Percentiles rank a stretch among this genome's conserved stretches.
phyloP scores from a whole-genome alignment of 345 rosid genomes.

The Dipteronia sinensis region DNA sequence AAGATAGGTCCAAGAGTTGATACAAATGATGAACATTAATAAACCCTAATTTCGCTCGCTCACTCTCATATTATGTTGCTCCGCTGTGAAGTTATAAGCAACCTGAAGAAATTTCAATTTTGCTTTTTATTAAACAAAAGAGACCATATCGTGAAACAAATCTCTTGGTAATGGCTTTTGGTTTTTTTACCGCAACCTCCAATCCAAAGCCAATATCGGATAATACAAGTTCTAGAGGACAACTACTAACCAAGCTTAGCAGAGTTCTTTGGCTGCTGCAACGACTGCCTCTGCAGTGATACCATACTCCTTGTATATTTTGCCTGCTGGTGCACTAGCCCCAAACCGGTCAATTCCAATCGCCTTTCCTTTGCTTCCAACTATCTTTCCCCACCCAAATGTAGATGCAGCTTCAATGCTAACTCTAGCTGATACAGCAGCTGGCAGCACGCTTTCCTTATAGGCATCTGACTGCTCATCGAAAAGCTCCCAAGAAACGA shows the following conservation, averaged over 20 bases:
- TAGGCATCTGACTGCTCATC: constrained; percentile 74
- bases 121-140: constrained; percentile 38
- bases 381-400: constrained; percentile 84
- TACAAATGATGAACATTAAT: constrained; percentile 25
- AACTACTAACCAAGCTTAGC: constrained; percentile 26
- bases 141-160: constrained; percentile 21
- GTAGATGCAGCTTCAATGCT: constrained; percentile 94
- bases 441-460: constrained; percentile 89
- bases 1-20: constrained; percentile 20
- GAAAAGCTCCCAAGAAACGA: constrained; percentile 92
- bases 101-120: constrained; percentile 24
- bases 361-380: constrained; percentile 77
- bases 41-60: constrained; percentile 14
- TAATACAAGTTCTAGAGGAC: neutral
- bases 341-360: constrained; percentile 84
- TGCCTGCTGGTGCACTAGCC: constrained; percentile 93
- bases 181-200: constrained; percentile 17
- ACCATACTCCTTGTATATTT: constrained; percentile 81
- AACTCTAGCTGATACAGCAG: constrained; percentile 74
- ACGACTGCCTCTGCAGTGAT: constrained; percentile 71
- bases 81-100: constrained; percentile 24
- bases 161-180: constrained; percentile 17
- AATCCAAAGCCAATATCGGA: constrained; percentile 17
- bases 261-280: constrained; percentile 68
- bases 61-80: constrained; percentile 27